phyloP scores from a whole-genome alignment of 805 yeast genomes.

The Pichia paraexigua region DNA sequence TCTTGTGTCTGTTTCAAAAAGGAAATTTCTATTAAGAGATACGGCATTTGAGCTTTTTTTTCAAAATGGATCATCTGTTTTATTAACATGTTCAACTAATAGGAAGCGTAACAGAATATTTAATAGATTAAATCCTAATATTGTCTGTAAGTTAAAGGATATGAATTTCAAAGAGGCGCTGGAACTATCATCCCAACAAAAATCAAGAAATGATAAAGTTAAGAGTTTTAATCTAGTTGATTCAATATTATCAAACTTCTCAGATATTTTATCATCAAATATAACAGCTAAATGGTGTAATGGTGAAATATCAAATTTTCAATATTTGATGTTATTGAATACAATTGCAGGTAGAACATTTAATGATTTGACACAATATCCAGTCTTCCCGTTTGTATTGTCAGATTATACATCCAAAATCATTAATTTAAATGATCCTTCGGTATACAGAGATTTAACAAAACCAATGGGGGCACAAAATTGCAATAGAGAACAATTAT shows the following conservation, averaged over 20 bases:
- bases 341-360: slow-evolving; percentile 84
- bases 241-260: slow-evolving; percentile 10
- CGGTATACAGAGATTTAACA: slow-evolving; percentile 62
- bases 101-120: slow-evolving; percentile 51
- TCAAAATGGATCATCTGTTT: slow-evolving; percentile 59
- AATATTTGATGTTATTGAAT: slow-evolving; percentile 70
- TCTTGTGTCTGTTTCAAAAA: slow-evolving; percentile 57
- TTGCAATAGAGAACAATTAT: slow-evolving; percentile 48
- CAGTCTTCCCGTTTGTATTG: slow-evolving; percentile 87
- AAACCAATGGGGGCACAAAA: slow-evolving; percentile 93
- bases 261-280: slow-evolving; percentile 24
- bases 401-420: slow-evolving; percentile 70
- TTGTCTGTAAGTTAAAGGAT: slow-evolving; percentile 45
- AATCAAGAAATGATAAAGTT: slow-evolving; percentile 1
- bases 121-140: slow-evolving; percentile 38
- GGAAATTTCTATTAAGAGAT: slow-evolving; percentile 72
- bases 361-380: slow-evolving; percentile 85
- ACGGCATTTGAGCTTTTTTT: slow-evolving; percentile 76
- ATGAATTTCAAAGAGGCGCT: slow-evolving; percentile 47
- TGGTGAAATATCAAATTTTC: slow-evolving; percentile 78
- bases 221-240: slow-evolving; percentile 7
- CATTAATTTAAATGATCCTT: slow-evolving; percentile 57
- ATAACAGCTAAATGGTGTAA: slow-evolving; percentile 66
- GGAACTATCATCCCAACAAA: slow-evolving; percentile 36
- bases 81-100: slow-evolving; percentile 55